Percentiles rank a stretch among this genome's conserved stretches.
Evolutionary conservation across 352 stramenopile genomes (phyloP).

Genomic region (Globisporangium lucens): DNA sequence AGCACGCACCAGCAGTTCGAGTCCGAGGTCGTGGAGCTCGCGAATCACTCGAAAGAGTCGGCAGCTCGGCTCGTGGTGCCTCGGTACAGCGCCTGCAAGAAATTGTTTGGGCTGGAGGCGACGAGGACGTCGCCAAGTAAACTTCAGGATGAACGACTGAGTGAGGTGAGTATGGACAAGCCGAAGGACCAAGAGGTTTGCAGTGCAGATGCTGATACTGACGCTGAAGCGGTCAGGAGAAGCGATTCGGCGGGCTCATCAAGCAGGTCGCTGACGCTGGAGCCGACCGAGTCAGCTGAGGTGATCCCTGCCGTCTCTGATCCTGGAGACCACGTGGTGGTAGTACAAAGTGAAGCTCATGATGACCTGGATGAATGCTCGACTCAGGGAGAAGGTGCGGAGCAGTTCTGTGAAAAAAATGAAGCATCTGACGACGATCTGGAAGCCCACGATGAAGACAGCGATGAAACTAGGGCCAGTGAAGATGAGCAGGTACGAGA

Average conservation of each 20-base stretch:
- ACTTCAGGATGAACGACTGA: not conserved
- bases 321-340: not conserved
- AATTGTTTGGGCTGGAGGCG: slow-evolving; percentile 22
- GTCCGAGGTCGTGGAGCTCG: slow-evolving; percentile 33
- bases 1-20: slow-evolving; percentile 35
- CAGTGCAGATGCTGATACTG: not conserved
- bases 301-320: not conserved
- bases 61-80: slow-evolving; percentile 33
- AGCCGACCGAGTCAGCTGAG: not conserved
- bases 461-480: not conserved
- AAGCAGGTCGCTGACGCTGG: slow-evolving; percentile 3
- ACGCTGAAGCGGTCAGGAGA: not conserved
- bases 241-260: slow-evolving; percentile 7
- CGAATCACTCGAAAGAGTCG: slow-evolving; percentile 37
- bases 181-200: not conserved
- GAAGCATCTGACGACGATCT: not conserved
- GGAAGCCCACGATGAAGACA: not conserved
- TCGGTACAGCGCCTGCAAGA: slow-evolving; percentile 32
- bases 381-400: too few species aligned
- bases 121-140: not conserved
- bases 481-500: not conserved
- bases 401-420: not conserved
- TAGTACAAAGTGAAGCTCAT: not conserved
- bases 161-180: not conserved
- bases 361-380: not conserved